Base-by-base conservation (phyloP, 257 asterid genomes). In the Plantago elongata region DNA sequence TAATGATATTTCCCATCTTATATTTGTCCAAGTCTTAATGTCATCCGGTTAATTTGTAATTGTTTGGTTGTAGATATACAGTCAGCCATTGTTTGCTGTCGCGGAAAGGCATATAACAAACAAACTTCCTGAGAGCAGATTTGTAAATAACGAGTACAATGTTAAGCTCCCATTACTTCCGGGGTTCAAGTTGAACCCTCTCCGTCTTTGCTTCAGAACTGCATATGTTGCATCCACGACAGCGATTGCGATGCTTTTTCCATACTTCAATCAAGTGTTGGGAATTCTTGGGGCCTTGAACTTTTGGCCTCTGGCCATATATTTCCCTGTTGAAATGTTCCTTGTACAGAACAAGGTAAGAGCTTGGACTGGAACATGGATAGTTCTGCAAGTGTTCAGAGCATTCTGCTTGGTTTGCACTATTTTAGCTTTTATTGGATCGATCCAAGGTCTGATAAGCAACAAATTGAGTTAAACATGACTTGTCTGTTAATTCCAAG, bases 251-350 rank as follows among this genome's bases (percentile, higher is more conserved):
- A 16, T 84, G 45, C 43, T 78, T 2, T 82, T 82, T 63, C 95
- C 94, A 29, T 87, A 75, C 74, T 87, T 82, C 79, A 87, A 87
- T 46, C 75, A 80, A 65, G 94, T 84, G 2, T 55, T 87, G 37
- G 95, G 90, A 63, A 64, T 87, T 47, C 54, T 82, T 0, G 94
- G 95, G 51, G 94, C 90, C 11, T 55, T 84, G 61, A 79, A 67
- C 37, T 82, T 84, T 64, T 87, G 90, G 94, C 88, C 95, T 1
- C 34, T 84, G 78, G 79, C 78, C 9, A 74, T 87, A 29, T 84
- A 82, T 65, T 87, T 87, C 64, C 95, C 95, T 0, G 79, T 83
- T 2, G 84, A 84, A 64, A 84, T 87, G 90, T 87, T 75, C 66
- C 65, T 84, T n/a, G 81, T 62, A 51, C 90, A 78, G 73, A 72